Conservation (phyloP, 2,329 filamentous ascomycete species). For the Aspergillus brasiliensis region DNA sequence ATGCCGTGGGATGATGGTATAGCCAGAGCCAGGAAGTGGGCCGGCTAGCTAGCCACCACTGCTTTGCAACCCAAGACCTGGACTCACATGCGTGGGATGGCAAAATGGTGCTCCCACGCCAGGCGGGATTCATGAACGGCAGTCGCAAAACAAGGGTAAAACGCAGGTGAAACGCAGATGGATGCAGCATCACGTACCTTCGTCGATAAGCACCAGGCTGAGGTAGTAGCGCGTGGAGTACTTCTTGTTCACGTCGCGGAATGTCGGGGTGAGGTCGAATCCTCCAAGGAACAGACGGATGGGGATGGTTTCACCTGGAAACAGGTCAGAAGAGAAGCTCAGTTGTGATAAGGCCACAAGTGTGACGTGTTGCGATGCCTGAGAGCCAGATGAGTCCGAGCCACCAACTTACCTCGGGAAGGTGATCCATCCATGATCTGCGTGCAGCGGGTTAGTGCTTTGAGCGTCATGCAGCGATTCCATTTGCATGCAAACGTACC, state of each 20-base stretch:
- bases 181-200: conserved; percentile 61
- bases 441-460: conserved; percentile 10
- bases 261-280: conserved; percentile 96
- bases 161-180: conserved; percentile 7
- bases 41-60: conserved; percentile 11
- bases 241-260: conserved; percentile 99
- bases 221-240: conserved; percentile 98
- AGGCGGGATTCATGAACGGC: not conserved
- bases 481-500: conserved; percentile 51
- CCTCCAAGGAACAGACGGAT: conserved; percentile 96
- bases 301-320: conserved; percentile 79
- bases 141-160: not conserved
- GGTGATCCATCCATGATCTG: conserved; percentile 99
- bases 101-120: not conserved
- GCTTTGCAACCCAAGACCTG: conserved; percentile 12
- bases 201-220: conserved; percentile 91
- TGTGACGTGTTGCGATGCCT: not conserved
- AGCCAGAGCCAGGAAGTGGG: not conserved
- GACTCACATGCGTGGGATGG: conserved; percentile 3
- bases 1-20: conserved; percentile 19
- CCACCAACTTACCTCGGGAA: conserved; percentile 70
- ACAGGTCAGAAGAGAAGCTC: conserved; percentile 8
- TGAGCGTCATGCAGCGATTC: conserved; percentile 1
- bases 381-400: not conserved
- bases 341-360: not conserved